Base-by-base conservation (phyloP, 2,329 filamentous ascomycete species). In the Cladosporium sp. region DNA sequence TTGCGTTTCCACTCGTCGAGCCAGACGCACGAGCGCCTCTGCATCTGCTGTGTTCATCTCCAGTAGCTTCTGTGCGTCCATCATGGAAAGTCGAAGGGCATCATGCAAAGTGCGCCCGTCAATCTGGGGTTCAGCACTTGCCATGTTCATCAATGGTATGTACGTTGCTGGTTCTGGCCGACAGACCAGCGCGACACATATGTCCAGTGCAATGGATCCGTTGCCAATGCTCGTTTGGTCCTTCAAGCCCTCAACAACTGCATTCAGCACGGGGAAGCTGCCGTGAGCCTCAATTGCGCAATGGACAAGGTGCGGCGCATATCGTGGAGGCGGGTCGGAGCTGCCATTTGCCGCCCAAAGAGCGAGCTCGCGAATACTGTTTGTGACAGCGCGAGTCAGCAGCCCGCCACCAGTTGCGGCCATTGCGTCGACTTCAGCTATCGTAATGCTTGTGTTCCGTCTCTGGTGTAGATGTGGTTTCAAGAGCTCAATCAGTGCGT, bases 261-360 rank as follows among this genome's bases (percentile, higher is more conserved):
- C 74, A 1, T 79, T 72, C 0, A 93, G 73, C 0, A 90, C 74
- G 4, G 80, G 77, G 59, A 78, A 82, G 0, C 87, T 82, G 0
- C 88, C 88, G 0, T 88, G 74, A 34, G 89, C 76, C 58, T 82
- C 81, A 37, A 84, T 72, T 0, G 82, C 84, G 0, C 82, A 79
- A 8, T 89, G 80, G 2, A 91, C 75, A 63, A 89, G 86, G 4
- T 87, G 84, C 68, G 92, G 88, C 0, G 87, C 89, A 70, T 92
- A 93, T 11, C 82, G 80, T 0, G 88, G 80, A 6, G 82, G 82
- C 55, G 80, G 78, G 61, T 76, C 79, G 19, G 82, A 76, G 3
- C 72, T 71, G n/a, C 76, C 75, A 2, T 51, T 78, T 72, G 55
- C 73, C 34, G 81, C 84, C 89, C 89, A 93, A 51, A 85, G 80